Evolutionary conservation across 805 yeast species (phyloP).

Genomic region (Ogataea ganodermae): DNA sequence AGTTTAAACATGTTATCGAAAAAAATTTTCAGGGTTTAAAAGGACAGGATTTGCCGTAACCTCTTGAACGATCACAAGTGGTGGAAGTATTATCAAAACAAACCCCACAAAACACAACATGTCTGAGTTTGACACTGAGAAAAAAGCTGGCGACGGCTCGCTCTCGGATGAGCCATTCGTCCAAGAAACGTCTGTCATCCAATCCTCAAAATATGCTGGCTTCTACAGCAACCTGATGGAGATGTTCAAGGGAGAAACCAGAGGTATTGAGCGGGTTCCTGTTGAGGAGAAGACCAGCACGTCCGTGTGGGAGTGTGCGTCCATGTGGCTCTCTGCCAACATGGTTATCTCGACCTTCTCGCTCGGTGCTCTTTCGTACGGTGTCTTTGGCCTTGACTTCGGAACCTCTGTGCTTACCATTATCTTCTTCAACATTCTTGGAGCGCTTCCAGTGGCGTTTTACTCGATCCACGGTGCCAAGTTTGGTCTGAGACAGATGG

Average conservation of each 20-base stretch:
- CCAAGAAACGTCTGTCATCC: constrained; percentile 26
- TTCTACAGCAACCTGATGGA: constrained; percentile 28
- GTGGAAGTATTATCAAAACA: no score
- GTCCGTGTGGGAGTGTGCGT: constrained; percentile 67
- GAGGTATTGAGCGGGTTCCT: constrained; percentile 80
- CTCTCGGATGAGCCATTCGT: constrained; percentile 26
- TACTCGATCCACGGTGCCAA: constrained; percentile 82
- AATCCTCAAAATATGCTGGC: constrained; percentile 15
- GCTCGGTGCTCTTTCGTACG: constrained; percentile 67
- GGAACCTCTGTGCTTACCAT: constrained; percentile 69
- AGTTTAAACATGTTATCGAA: background rate
- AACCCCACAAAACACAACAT: constrained; percentile 4
- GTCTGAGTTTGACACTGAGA: constrained; percentile 28
- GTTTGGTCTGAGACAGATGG: constrained; percentile 87
- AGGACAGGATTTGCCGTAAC: background rate
- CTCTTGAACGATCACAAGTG: no score
- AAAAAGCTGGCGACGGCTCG: constrained; percentile 26
- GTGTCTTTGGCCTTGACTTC: constrained; percentile 67
- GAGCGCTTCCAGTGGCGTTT: constrained; percentile 78
- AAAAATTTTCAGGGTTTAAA: constrained; percentile 1
- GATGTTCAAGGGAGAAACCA: constrained; percentile 51
- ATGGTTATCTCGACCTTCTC: constrained; percentile 82
- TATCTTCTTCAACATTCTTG: constrained; percentile 72
- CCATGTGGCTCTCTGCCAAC: constrained; percentile 92
- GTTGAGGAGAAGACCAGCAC: constrained; percentile 76